A percentile compares a stretch with the other conserved stretches of the same genome.
Evolutionary conservation across 2,329 filamentous ascomycete genomes (phyloP).

Genomic region (Ceratocystis cubensis): DNA sequence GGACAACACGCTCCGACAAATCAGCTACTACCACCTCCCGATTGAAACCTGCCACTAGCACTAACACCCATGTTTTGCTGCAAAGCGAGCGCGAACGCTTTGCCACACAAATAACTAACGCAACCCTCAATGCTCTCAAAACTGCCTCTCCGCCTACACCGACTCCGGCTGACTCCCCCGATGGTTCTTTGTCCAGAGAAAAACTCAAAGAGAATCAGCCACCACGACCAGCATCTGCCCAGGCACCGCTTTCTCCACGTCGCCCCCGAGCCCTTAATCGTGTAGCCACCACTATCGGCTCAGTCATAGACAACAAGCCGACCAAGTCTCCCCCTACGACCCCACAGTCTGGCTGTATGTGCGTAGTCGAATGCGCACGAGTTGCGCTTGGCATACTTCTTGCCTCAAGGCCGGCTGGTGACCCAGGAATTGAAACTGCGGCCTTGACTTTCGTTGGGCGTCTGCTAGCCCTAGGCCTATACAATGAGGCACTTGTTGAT

Average conservation of each 20-base stretch:
- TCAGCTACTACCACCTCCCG: conserved; percentile 24
- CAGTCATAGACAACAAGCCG: conserved; percentile 27
- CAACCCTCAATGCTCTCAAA: conserved; percentile 53
- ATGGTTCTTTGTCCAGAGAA: background rate
- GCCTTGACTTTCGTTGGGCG: conserved; percentile 58
- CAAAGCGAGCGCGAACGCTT: conserved; percentile 51
- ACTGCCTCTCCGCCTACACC: conserved; percentile 34
- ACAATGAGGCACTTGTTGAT: conserved; percentile 58
- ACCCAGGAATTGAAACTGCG: conserved; percentile 59
- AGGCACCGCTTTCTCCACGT: conserved; percentile 42
- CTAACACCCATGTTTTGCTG: conserved; percentile 31
- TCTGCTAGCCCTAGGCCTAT: conserved; percentile 50
- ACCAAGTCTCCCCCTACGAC: conserved; percentile 25
- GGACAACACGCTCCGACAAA: conserved; percentile 24
- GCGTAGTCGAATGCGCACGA: conserved; percentile 56
- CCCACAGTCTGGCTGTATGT: conserved; percentile 36
- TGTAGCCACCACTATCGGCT: conserved; percentile 39
- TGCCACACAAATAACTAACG: conserved; percentile 62
- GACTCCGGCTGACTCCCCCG: background rate
- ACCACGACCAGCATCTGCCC: conserved; percentile 13
- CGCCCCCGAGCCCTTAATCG: conserved; percentile 50
- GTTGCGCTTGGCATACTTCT: conserved; percentile 52
- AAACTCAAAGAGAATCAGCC: conserved; percentile 10
- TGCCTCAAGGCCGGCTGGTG: conserved; percentile 23
- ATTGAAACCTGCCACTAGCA: conserved; percentile 26